phyloP scores from a whole-genome alignment of 1,284 basidiomycete genomes.

The Wallemia mellicola region DNA sequence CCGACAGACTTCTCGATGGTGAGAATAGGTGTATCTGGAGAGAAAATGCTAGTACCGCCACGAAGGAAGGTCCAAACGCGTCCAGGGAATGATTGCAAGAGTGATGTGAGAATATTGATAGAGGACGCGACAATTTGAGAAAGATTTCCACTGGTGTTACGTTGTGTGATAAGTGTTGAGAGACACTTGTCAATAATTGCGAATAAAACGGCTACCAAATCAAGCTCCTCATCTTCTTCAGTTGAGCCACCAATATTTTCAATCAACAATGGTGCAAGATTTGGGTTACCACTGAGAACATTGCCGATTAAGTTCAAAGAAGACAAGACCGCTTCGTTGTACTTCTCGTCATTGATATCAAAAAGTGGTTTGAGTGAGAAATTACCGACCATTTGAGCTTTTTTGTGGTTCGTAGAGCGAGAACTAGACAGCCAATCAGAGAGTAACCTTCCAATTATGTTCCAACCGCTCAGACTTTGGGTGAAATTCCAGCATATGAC shows the following conservation, averaged over 20 bases:
- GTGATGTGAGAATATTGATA: neutral
- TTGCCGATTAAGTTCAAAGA: neutral
- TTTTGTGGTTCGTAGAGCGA: neutral
- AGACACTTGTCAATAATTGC: neutral
- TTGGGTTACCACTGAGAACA: neutral
- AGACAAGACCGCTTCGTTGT: neutral
- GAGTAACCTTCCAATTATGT: neutral
- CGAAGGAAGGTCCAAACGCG: neutral
- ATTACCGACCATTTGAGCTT: neutral
- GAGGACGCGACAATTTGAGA: neutral
- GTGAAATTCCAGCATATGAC: neutral
- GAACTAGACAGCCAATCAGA: neutral
- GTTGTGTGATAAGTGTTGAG: neutral
- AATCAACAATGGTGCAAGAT: neutral
- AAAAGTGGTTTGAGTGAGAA: neutral
- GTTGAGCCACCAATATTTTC: neutral
- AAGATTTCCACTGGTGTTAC: neutral
- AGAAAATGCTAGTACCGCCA: neutral
- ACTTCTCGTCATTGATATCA: neutral
- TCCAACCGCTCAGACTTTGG: neutral
- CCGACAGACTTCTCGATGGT: neutral
- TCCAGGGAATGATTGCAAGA: neutral
- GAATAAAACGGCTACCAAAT: neutral
- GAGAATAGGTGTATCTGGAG: neutral
- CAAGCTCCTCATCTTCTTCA: neutral